Base-by-base conservation (phyloP, 2,329 filamentous ascomycete genomes). In the Nemania sp. region DNA sequence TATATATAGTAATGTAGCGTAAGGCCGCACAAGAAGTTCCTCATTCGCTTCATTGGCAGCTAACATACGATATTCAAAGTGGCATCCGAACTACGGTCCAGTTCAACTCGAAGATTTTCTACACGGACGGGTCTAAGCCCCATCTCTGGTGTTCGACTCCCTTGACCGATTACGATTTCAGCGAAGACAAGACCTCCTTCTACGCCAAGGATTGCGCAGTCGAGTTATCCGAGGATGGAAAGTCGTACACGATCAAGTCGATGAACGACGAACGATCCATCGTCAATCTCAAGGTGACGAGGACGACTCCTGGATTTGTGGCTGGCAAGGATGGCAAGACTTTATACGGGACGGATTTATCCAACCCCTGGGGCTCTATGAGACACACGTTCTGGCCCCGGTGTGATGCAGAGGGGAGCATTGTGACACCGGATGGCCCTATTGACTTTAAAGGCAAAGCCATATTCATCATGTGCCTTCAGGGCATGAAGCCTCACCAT, bases 401-500 rank as follows among this genome's bases (percentile, higher is more conserved):
- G 62, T 94, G 90, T 73, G 80, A 78, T 41, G 84, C 88, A 11
- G 88, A 93, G 72, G 94, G 94, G 46, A 89, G 82, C 62, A 91
- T 97, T 71, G 84, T 89, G 60, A 96, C 91, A 56, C 82, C 89
- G 65, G 85, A 90, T 28, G 90, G 91, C 42, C 84, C 88, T 31
- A 79, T 96, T 58, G 87, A 96, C 70, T 86, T 96, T 71, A 87
- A 84, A 67, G 93, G 93, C 52, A 83, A 80, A 59, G 91, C 86
- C 26, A 77, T 95, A 66, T 93, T 91, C 74, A 80, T 88, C 62
- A 88, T 94, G 72, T 92, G 91, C 34, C 77, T 97, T 45, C 94
- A 97, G 76, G 94, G 92, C 71, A 97, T 97, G 93, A 99, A 99
- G 81, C 94, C 94, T 34, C 94, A 99, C 73, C 95, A 99, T 71